Percentiles rank a stretch among this genome's conserved stretches.
Evolutionary conservation across 2,329 filamentous ascomycete species (phyloP).

Genomic region (Chaetothyriales sp.): DNA sequence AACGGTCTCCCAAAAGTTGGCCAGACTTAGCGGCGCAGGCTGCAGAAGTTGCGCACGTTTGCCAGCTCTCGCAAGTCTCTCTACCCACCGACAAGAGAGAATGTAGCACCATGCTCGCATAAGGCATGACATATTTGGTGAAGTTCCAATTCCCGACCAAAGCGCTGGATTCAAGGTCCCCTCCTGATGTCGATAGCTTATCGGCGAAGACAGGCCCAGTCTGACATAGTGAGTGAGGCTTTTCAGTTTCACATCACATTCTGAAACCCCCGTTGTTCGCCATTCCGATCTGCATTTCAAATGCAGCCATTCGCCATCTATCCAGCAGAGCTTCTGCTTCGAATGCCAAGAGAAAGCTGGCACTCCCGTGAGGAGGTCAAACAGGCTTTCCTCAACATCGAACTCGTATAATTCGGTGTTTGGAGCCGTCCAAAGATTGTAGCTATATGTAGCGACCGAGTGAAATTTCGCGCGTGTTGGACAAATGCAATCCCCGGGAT

Average conservation of each 20-base stretch:
- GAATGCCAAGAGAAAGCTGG: not conserved
- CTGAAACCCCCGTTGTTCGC: not conserved
- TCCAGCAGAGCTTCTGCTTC: slow-evolving; percentile 1
- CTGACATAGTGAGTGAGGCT: slow-evolving; percentile 1
- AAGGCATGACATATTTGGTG: slow-evolving; percentile 2
- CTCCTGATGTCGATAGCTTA: slow-evolving; percentile 1
- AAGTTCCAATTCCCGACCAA: not conserved
- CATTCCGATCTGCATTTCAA: slow-evolving; percentile 5
- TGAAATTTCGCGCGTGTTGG: not conserved
- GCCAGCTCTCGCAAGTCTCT: slow-evolving; percentile 12
- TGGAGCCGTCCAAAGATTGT: slow-evolving; percentile 1
- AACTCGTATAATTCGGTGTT: not conserved
- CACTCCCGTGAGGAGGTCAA: slow-evolving; percentile 1
- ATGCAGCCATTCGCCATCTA: slow-evolving; percentile 2
- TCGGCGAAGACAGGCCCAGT: slow-evolving; percentile 1
- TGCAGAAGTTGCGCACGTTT: slow-evolving; percentile 9
- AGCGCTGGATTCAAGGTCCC: not conserved
- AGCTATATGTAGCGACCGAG: slow-evolving; percentile 1
- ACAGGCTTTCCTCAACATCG: slow-evolving; percentile 1
- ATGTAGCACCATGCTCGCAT: slow-evolving; percentile 16
- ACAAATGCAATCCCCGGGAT: slow-evolving; percentile 1
- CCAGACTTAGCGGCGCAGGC: not conserved
- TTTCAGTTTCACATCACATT: slow-evolving; percentile 1
- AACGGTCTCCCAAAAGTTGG: slow-evolving; percentile 3
- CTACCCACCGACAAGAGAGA: slow-evolving; percentile 16